phyloP scores from a whole-genome alignment of 2,329 filamentous ascomycete species.

The Rhynchosporium agropyri region DNA sequence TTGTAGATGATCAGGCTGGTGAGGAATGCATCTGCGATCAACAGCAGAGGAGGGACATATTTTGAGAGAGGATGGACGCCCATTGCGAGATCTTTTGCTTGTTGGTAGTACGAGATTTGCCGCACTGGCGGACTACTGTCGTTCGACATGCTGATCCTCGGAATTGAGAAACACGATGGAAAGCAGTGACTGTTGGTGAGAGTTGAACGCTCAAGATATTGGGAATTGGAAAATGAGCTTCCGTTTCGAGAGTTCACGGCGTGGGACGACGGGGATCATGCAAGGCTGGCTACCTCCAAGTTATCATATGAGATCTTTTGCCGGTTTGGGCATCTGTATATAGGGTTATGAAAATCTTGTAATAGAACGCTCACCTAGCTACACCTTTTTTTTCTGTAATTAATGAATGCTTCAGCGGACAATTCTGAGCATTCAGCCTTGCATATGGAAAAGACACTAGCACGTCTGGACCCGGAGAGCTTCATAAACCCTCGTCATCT shows the following conservation, averaged over 20 bases:
- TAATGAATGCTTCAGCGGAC: neutral
- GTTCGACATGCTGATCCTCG: neutral
- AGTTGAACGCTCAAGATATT: neutral
- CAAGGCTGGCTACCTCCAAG: neutral
- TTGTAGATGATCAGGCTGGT: slow-evolving; percentile 38
- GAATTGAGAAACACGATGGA: neutral
- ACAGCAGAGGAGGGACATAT: slow-evolving; percentile 34
- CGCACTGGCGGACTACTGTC: slow-evolving; percentile 17
- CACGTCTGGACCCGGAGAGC: neutral
- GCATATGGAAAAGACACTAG: slow-evolving; percentile 1
- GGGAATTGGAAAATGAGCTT: neutral
- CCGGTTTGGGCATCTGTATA: neutral
- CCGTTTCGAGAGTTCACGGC: neutral
- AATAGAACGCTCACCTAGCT: neutral
- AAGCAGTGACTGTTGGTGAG: neutral
- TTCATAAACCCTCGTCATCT: slow-evolving; percentile 2
- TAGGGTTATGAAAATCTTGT: neutral
- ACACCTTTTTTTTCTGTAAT: neutral
- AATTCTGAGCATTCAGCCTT: neutral
- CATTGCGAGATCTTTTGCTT: slow-evolving; percentile 36
- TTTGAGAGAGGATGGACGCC: slow-evolving; percentile 37
- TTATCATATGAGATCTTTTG: no score
- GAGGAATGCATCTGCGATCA: slow-evolving; percentile 39
- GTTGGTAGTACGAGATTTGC: slow-evolving; percentile 27
- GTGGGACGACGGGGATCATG: neutral